A percentile compares a stretch with the other conserved stretches of the same genome.
Conservation (phyloP, 257 asterid genomes). For the Plantago elongata region DNA sequence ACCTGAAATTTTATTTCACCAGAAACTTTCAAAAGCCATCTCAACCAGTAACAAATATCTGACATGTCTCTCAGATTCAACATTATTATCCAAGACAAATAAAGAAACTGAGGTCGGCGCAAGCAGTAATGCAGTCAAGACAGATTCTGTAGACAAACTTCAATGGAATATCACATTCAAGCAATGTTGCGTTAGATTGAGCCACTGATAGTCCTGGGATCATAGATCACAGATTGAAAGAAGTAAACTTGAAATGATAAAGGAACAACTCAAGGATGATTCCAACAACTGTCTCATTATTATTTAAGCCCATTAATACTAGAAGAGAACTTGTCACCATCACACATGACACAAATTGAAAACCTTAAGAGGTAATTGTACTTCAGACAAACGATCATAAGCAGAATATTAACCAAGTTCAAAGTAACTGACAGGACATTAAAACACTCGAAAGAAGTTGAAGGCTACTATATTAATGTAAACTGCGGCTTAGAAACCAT, state of each 20-base stretch:
- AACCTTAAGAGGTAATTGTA: constrained; percentile 6
- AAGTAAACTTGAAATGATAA: background rate
- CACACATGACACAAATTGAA: constrained; percentile 18
- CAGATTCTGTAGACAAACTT: too few relatives aligned
- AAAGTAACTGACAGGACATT: constrained; percentile 13
- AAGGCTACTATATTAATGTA: constrained; percentile 1
- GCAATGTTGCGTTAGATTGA: too few relatives aligned
- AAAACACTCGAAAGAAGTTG: constrained; percentile 13
- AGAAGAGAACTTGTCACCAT: constrained; percentile 23
- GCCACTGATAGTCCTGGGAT: too few relatives aligned
- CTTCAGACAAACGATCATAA: constrained; percentile 3
- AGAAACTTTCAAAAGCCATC: too few relatives aligned
- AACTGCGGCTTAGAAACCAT: constrained; percentile 47
- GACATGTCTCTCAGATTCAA: too few relatives aligned
- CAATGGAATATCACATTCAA: too few relatives aligned
- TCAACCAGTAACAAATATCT: too few relatives aligned
- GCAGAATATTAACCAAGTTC: constrained; percentile 18
- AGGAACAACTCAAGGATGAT: background rate
- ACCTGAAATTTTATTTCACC: too few relatives aligned
- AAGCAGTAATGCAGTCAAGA: too few relatives aligned
- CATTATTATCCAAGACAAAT: too few relatives aligned
- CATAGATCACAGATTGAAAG: too few relatives aligned
- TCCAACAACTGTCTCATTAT: background rate
- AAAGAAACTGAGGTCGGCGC: too few relatives aligned
- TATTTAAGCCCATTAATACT: constrained; percentile 19